These are phyloP conservation scores for Dichomitus squalens DNA, from an alignment of 1,284 basidiomycete genomes.

Conservation along the genomic window DNA sequence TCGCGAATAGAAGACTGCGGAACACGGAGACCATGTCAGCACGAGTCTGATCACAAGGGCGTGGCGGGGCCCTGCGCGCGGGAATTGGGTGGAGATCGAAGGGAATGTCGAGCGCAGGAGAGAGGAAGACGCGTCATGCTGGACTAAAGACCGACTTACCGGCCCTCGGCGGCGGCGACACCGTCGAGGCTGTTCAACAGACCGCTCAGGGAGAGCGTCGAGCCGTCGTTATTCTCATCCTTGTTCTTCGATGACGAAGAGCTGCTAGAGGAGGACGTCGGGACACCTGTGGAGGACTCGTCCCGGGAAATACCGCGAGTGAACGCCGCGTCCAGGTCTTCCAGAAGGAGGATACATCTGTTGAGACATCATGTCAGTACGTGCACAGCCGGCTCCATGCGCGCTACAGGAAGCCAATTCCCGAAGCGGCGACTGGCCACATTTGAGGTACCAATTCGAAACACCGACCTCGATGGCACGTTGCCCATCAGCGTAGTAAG, in stretches of 20 bases:
- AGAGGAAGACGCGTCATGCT: not conserved
- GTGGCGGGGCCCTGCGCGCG: not conserved
- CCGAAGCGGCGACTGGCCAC: conserved; percentile 6
- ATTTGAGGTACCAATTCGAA: not conserved
- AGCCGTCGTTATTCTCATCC: conserved; percentile 63
- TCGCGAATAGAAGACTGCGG: conserved; percentile 73
- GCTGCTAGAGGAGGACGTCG: conserved; percentile 45
- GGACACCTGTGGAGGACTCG: conserved; percentile 71
- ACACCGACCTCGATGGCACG: conserved; percentile 73
- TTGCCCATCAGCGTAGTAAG: conserved; percentile 81
- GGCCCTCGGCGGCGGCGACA: conserved; percentile 82
- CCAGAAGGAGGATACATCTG: conserved; percentile 85
- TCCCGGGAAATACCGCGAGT: conserved; percentile 83
- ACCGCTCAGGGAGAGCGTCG: conserved; percentile 80
- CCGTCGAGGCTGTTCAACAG: conserved; percentile 85
- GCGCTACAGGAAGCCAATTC: not conserved
- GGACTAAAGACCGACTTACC: conserved; percentile 47
- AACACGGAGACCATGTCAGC: not conserved
- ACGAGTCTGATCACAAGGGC: not conserved
- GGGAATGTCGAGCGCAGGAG: conserved; percentile 1
- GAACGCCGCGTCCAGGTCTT: conserved; percentile 87
- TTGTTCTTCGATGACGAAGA: conserved; percentile 42
- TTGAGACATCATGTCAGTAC: conserved; percentile 21
- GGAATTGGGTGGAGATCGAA: not conserved
- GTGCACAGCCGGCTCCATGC: not conserved